Conservation (phyloP, 169 alveolate species). For the Ichthyophthirius multifiliis region DNA sequence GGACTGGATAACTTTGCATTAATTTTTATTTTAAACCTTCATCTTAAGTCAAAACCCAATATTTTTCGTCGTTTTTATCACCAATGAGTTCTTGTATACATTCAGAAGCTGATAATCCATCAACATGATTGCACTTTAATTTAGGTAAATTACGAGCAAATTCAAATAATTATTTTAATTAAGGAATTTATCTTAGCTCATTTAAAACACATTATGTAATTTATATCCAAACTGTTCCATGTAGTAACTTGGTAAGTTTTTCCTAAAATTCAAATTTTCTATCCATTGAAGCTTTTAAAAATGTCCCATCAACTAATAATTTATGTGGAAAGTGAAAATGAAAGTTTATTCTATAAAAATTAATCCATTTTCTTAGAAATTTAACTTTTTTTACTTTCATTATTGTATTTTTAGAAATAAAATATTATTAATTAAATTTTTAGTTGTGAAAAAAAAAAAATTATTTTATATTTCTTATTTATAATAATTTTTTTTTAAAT, state of each 20-base stretch:
- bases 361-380: background rate
- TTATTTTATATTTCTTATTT: too few relatives aligned
- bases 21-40: background rate
- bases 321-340: constrained; percentile 4
- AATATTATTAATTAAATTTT: too few relatives aligned
- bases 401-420: too few relatives aligned
- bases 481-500: too few relatives aligned
- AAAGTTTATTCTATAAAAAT: background rate
- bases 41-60: background rate
- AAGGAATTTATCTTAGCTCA: background rate
- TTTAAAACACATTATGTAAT: background rate
- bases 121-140: background rate
- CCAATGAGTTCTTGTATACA: background rate
- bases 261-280: constrained; percentile 6
- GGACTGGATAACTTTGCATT: background rate
- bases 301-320: background rate
- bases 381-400: constrained; percentile 7
- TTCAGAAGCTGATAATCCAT: background rate
- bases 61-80: background rate
- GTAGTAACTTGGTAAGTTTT: background rate
- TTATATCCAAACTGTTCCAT: background rate
- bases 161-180: background rate
- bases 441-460: too few relatives aligned
- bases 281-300: background rate
- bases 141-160: background rate